These are phyloP conservation scores for Oryza rufipogon DNA, from an alignment of 176 grass and related monocot genomes.

Conservation along the genomic window DNA sequence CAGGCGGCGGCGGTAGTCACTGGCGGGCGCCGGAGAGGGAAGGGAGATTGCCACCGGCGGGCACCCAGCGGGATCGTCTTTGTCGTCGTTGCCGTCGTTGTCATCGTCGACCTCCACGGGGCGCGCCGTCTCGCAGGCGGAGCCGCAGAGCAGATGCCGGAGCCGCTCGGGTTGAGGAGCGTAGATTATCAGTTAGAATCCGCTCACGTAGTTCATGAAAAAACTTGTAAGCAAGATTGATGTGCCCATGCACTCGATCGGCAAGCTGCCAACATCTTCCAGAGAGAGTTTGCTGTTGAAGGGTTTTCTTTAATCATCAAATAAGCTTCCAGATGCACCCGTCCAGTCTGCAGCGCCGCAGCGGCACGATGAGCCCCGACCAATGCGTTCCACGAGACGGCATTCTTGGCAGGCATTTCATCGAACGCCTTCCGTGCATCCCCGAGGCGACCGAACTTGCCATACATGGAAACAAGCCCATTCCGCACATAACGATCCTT, in stretches of 20 bases:
- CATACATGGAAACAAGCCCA: constrained; percentile 66
- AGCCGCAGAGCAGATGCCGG: too few relatives aligned
- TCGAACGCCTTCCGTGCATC: constrained; percentile 62
- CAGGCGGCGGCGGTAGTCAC: too few relatives aligned
- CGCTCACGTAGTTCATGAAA: constrained; percentile 33
- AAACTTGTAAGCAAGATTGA: constrained; percentile 32
- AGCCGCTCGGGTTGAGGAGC: too few relatives aligned
- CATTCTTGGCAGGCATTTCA: constrained; percentile 53
- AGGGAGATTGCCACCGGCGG: too few relatives aligned
- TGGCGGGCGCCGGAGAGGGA: too few relatives aligned
- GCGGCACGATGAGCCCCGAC: constrained; percentile 42
- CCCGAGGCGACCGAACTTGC: constrained; percentile 31
- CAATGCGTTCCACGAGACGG: constrained; percentile 62
- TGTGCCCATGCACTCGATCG: constrained; percentile 37
- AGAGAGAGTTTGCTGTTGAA: constrained; percentile 22
- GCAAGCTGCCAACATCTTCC: constrained; percentile 80
- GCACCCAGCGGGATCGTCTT: too few relatives aligned
- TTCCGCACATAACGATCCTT: constrained; percentile 57
- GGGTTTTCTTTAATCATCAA: constrained; percentile 58
- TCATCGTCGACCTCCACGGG: too few relatives aligned
- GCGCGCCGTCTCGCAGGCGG: too few relatives aligned
- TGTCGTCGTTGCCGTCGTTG: too few relatives aligned
- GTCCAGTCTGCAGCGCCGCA: constrained; percentile 31
- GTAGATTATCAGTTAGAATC: constrained; percentile 26
- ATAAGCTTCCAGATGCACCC: constrained; percentile 57